Base-by-base conservation (phyloP, 306 rosid genomes). In the Vigna hirtella region DNA sequence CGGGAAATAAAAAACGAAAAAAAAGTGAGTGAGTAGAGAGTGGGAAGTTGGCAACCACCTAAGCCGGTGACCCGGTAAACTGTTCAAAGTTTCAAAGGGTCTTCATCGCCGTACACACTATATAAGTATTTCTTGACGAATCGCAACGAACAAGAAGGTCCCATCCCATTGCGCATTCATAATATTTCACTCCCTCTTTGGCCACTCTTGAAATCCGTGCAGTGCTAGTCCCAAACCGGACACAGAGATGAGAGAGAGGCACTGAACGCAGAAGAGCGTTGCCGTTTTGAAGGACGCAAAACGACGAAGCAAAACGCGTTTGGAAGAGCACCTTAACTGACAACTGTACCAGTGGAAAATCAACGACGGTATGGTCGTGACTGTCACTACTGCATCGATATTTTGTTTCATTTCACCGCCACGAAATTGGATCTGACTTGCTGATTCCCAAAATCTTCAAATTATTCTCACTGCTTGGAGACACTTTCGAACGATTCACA, bases 221-320 rank as follows among this genome's bases (percentile, higher is more conserved):
- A 42, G 11, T 42, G 34, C 32, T 11, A 28, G 2, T 32, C 13
- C 26, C 9, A 16, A 34, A 58, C 32, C 9, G 38, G 22, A 32
- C 69, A 15, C 49, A 36, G 38, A 36, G 7, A 64, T 61, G 66
- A 61, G 20, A 61, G 22, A 61, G 42, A 63, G 62, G 12, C 12
- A 42, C n/a, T 30, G 15, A 57, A 69, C 85, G 81, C 84, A 57
- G 38, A 8, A 48, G 4, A 69, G 3, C 50, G 45, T 72, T 58
- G 82, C 74, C 82, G 82, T 82, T 77, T 82, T 62, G 53, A 42
- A 49, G 62, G 30, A 50, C 66, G 66, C 74, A 67, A 83, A 70
- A 74, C 86, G 82, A 85, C 92, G 89, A 74, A 66, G 36, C 62
- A 78, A 86, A 88, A 18, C 94, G 94, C 93, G 97, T 88, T 53